These are phyloP conservation scores for Tausonia pullulans DNA, from an alignment of 1,284 basidiomycete species.

Conservation along the genomic window DNA sequence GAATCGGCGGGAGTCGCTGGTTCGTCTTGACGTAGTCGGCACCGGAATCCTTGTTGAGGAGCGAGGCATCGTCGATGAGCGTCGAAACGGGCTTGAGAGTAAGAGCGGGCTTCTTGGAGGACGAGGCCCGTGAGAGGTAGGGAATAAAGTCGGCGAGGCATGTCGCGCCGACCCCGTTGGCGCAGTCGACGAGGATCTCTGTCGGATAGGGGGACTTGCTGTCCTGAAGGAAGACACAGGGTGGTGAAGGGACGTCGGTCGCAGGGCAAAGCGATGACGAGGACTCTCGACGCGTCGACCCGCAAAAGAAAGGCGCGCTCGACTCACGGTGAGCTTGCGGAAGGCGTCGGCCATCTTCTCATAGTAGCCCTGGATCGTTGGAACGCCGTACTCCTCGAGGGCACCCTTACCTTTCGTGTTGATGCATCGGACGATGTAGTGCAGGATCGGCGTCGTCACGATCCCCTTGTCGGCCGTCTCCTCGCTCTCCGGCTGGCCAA, in stretches of 20 bases:
- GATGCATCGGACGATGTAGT: slow-evolving; percentile 83
- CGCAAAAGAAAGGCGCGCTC: background rate
- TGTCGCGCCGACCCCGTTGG: slow-evolving; percentile 87
- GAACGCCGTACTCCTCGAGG: slow-evolving; percentile 65
- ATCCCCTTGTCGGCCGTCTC: slow-evolving; percentile 47
- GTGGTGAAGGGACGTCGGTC: background rate
- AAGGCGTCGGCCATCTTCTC: slow-evolving; percentile 76
- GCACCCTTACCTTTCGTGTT: slow-evolving; percentile 45
- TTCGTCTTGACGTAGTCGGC: slow-evolving; percentile 96
- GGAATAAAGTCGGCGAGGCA: slow-evolving; percentile 51
- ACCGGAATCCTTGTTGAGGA: slow-evolving; percentile 78
- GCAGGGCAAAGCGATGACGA: background rate
- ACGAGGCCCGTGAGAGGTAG: slow-evolving; percentile 35
- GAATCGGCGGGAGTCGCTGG: slow-evolving; percentile 65
- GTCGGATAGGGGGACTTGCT: slow-evolving; percentile 41
- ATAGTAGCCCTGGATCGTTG: slow-evolving; percentile 77
- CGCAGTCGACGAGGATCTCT: slow-evolving; percentile 80
- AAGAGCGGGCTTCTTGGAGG: slow-evolving; percentile 20
- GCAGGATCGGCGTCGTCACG: slow-evolving; percentile 88
- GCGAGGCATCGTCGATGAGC: slow-evolving; percentile 52
- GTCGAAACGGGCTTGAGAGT: slow-evolving; percentile 57
- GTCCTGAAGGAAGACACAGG: slow-evolving; percentile 36
- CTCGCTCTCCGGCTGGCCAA: slow-evolving; percentile 19
- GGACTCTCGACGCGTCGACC: background rate
- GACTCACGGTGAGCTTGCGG: slow-evolving; percentile 68